Conservation (phyloP, 805 yeast species). For the Saccharomycopsis fermentans region DNA sequence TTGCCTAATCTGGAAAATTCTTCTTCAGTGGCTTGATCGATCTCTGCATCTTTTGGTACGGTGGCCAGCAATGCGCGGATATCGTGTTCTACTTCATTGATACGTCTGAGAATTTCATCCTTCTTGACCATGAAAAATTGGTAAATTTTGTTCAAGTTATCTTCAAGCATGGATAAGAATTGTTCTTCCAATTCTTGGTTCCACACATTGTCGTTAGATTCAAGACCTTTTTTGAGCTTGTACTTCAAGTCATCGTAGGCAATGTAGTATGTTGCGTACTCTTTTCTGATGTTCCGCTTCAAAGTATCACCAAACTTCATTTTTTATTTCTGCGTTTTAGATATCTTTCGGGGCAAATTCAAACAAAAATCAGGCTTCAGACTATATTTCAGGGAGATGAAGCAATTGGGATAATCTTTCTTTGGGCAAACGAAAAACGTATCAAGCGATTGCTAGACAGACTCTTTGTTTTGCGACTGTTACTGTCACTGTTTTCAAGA, state of each 20-base stretch:
- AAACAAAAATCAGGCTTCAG: too few species aligned
- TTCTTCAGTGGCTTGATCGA: conserved; percentile 57
- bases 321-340: background rate
- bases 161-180: conserved; percentile 64
- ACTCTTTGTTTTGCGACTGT: too few species aligned
- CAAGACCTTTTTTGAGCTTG: conserved; percentile 60
- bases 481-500: too few species aligned
- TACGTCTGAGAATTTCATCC: conserved; percentile 75
- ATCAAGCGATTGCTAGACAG: too few species aligned
- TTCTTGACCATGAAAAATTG: conserved; percentile 83
- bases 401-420: too few species aligned
- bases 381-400: too few species aligned
- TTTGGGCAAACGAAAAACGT: too few species aligned
- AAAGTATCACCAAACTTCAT: conserved; percentile 97
- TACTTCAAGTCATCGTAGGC: conserved; percentile 86
- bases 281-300: conserved; percentile 79
- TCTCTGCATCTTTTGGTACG: conserved; percentile 58
- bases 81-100: conserved; percentile 23
- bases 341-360: background rate
- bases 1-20: conserved; percentile 69
- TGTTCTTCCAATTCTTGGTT: conserved; percentile 68
- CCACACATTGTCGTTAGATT: conserved; percentile 54
- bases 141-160: conserved; percentile 86
- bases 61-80: background rate
- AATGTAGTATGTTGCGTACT: conserved; percentile 83